Conservation (phyloP, 2,329 filamentous ascomycete species). For the Fusarium xyrophilum region DNA sequence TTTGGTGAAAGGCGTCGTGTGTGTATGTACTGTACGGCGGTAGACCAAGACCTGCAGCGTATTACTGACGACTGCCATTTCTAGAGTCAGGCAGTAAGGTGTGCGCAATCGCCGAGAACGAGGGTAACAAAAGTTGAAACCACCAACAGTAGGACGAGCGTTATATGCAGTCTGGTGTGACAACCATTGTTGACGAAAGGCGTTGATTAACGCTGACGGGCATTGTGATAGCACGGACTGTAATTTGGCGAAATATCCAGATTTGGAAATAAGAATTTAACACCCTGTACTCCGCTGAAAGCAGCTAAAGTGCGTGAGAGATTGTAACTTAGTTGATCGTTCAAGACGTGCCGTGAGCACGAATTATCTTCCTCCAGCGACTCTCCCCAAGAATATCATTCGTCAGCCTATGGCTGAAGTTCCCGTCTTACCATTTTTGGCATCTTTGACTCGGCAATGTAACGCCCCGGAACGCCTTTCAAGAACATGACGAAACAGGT, state of each 20-base stretch:
- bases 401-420: background rate
- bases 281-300: background rate
- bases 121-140: conserved; percentile 3
- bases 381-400: conserved; percentile 1
- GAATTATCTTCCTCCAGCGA: conserved; percentile 1
- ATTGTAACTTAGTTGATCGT: background rate
- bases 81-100: background rate
- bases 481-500: conserved; percentile 34
- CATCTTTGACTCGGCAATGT: conserved; percentile 13
- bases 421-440: conserved; percentile 2
- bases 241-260: background rate
- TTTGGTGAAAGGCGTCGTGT: background rate
- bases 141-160: background rate
- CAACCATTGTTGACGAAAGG: conserved; percentile 6
- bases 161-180: conserved; percentile 12
- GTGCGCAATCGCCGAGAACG: conserved; percentile 14
- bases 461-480: conserved; percentile 20
- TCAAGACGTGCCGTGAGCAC: background rate
- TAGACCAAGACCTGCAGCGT: conserved; percentile 18
- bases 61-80: conserved; percentile 19
- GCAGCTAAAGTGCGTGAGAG: background rate
- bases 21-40: background rate
- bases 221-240: background rate
- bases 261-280: conserved; percentile 14
- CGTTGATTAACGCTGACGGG: background rate